Base-by-base conservation (phyloP, 805 yeast genomes). In the Torulaspora gathmanii region DNA sequence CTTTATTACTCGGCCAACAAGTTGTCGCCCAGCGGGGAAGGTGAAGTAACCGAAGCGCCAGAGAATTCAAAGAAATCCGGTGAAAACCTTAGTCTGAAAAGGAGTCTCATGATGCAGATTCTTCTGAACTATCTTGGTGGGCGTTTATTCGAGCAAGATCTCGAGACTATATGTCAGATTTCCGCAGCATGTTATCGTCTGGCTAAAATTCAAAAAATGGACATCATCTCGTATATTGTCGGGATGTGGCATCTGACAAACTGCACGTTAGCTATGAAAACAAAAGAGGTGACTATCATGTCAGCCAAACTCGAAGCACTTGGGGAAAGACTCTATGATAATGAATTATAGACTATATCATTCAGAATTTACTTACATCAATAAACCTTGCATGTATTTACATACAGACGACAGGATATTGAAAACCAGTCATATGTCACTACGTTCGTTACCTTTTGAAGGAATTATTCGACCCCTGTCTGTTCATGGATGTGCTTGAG, bases 171-270 rank as follows among this genome's bases (percentile, higher is more conserved):
- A 9, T 53, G 57, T 33, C 50, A 50, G 33, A 48, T 63, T 5
- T 63, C 68, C 8, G 52, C 46, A 15, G 36, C 46, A 6, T 62
- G 65, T 36, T 64, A 61, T 42, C 56, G 57, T n/a, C 39, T 62
- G 12, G 50, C 58, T 5, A 58, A 51, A 31, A 52, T 45, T 23
- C 56, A 52, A 38, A 51, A 53, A n/a, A 38, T 60, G 45, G 45
- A 46, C 5, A 33, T 44, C 4, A 40, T 62, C 23, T 46, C 53
- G 12, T 64, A 63, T 45, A 42, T 62, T 2, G 42, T 55, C 8
- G 69, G 68, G 4, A 37, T 62, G 26, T 63, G 67, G 65, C 65
- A 63, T 47, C 33, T 64, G 29, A 55, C 55, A 45, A 64, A 63
- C 42, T 52, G 64, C 38, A 64, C 67, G 2, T 42, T 64, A 5